Conservation (phyloP, 306 rosid genomes). For the Begonia peltatifolia region DNA sequence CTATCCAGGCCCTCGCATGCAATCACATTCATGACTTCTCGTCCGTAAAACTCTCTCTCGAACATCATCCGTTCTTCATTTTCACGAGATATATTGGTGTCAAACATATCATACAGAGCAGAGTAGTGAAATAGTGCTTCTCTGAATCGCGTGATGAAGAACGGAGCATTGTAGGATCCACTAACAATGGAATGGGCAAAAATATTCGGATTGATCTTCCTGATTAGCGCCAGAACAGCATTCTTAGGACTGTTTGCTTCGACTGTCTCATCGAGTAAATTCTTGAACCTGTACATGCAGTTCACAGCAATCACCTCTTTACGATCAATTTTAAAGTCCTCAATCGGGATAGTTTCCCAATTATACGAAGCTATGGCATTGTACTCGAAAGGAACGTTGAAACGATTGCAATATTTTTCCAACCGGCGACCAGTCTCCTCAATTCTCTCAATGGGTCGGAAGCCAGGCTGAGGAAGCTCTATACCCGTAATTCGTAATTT, state of each 20-base stretch:
- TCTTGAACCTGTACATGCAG: slow-evolving; percentile 3
- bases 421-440: slow-evolving; percentile 12
- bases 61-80: slow-evolving; percentile 5
- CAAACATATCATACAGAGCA: slow-evolving; percentile 9
- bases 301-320: slow-evolving; percentile 11
- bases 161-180: slow-evolving; percentile 16
- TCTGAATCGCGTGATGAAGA: slow-evolving; percentile 14
- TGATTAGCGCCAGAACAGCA: slow-evolving; percentile 8
- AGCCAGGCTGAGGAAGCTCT: slow-evolving; percentile 10
- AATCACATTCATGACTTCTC: slow-evolving; percentile 8
- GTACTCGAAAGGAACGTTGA: slow-evolving; percentile 16
- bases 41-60: slow-evolving; percentile 10
- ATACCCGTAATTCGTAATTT: slow-evolving; percentile 15
- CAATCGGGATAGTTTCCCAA: slow-evolving; percentile 14
- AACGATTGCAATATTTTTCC: slow-evolving; percentile 4
- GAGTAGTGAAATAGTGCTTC: slow-evolving; percentile 21
- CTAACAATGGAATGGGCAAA: slow-evolving; percentile 9
- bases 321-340: slow-evolving; percentile 10
- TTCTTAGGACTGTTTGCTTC: slow-evolving; percentile 12
- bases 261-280: slow-evolving; percentile 12
- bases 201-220: slow-evolving; percentile 11
- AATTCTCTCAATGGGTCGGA: slow-evolving; percentile 10
- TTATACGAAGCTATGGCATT: slow-evolving; percentile 9
- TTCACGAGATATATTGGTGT: slow-evolving; percentile 4
- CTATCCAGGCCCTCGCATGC: slow-evolving; percentile 16